Conservation (phyloP, 208 protist genomes). For the Leishmania amazonensis region DNA sequence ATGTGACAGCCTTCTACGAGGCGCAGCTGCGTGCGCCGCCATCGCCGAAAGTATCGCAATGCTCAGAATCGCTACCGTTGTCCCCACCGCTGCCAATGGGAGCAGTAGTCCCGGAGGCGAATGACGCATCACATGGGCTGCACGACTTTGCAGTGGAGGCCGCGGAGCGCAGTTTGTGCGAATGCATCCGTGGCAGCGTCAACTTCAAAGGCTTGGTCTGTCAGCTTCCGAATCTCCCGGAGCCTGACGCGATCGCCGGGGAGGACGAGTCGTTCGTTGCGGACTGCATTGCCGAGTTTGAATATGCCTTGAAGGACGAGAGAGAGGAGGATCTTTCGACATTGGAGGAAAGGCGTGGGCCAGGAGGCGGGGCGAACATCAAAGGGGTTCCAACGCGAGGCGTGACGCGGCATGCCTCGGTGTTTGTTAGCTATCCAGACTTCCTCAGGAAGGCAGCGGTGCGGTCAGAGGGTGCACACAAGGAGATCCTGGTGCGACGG, state of each 20-base stretch:
- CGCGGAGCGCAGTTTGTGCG: conserved; percentile 32
- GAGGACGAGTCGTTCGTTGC: conserved; percentile 39
- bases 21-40: conserved; percentile 13
- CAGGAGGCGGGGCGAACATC: not conserved
- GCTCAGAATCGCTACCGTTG: not conserved
- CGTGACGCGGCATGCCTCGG: conserved; percentile 20
- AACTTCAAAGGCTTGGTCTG: conserved; percentile 16
- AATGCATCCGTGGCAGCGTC: conserved; percentile 29
- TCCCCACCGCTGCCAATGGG: not conserved
- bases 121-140: conserved; percentile 7
- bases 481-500: conserved; percentile 11
- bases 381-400: conserved; percentile 8
- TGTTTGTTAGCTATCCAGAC: conserved; percentile 28
- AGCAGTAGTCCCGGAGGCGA: not conserved
- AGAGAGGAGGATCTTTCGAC: conserved; percentile 25
- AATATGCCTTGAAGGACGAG: conserved; percentile 25
- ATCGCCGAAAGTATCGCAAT: not conserved
- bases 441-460: conserved; percentile 21
- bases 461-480: conserved; percentile 16
- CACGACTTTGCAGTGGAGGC: conserved; percentile 22
- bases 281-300: conserved; percentile 48
- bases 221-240: conserved; percentile 13
- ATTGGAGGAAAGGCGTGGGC: conserved; percentile 6
- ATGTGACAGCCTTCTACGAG: conserved; percentile 41
- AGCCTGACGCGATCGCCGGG: conserved; percentile 19